Evolutionary conservation across 1,284 basidiomycete species (phyloP).

Genomic region (Singerocomus inundabilis): DNA sequence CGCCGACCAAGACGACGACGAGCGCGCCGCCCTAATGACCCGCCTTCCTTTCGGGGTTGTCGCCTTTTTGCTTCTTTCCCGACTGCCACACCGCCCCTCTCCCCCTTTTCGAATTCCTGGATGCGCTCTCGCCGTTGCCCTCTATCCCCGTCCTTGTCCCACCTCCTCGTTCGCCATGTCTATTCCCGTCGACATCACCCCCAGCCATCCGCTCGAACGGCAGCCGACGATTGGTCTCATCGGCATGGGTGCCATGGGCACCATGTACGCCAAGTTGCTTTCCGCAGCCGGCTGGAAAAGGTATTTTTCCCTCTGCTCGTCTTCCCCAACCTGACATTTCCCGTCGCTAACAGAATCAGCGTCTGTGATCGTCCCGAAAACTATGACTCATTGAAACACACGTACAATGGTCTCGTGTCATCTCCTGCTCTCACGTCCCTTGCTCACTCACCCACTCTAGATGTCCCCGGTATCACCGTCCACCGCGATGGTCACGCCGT

Average conservation of each 20-base stretch:
- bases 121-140: no score
- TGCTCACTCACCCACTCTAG: slow-evolving; percentile 31
- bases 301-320: slow-evolving; percentile 42
- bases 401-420: slow-evolving; percentile 55
- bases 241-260: slow-evolving; percentile 95
- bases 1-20: no score
- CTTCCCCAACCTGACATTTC: not conserved
- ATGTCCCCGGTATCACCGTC: slow-evolving; percentile 60
- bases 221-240: slow-evolving; percentile 85
- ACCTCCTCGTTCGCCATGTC: slow-evolving; percentile 10
- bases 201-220: slow-evolving; percentile 47
- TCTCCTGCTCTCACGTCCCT: not conserved
- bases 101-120: no score
- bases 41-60: no score
- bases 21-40: no score
- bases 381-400: slow-evolving; percentile 61
- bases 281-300: slow-evolving; percentile 82
- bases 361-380: slow-evolving; percentile 89
- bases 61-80: no score
- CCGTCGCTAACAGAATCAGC: slow-evolving; percentile 61
- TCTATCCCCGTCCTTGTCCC: not conserved
- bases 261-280: slow-evolving; percentile 84
- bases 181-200: slow-evolving; percentile 41
- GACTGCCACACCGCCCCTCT: no score
- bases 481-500: slow-evolving; percentile 82